Evolutionary conservation across 768 basidiomycete genomes (phyloP), one percentile per base, ranked within the genome.

Genomic region (Suillus cothurnatus): DNA sequence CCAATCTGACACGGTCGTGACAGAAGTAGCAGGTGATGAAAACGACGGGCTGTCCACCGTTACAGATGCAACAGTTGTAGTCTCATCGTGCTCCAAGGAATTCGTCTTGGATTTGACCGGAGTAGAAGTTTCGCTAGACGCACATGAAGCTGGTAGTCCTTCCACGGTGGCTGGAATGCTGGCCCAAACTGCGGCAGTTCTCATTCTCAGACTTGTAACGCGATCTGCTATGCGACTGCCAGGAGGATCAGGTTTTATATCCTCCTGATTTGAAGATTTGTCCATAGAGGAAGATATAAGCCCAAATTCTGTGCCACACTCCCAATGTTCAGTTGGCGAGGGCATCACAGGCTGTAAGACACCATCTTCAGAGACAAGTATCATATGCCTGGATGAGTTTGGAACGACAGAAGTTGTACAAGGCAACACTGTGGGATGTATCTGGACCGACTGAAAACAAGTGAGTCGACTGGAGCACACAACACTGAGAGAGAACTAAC

Each of bases 121-220:
- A 28, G 58, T 59, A 59, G 58, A 59, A 1, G 58, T 28, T 41
- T 41, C 26, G 19, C 58, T 41, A 31, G 39, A 59, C 19, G 19
- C 17, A 26, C 26, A 38, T 41, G 39, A 39, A 58, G 9, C 26
- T 41, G 58, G 19, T 31, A 28, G 12, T 59, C 38, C 58, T 7
- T 59, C 58, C 19, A 59, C 39, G 23, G 75, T 76, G 17, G 73
- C 74, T 28, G 75, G 75, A 55, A 76, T 64, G 31, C 74, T 69
- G 63, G 49, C 61, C 64, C 77, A 61, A 36, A 76, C 60, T 61
- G 65, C 66, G 45, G 73, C 72, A 7, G 65, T 77, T 60, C 74
- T 73, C 45, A 67, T 57, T 49, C 75, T 76, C 61, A 76, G 76
- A 26, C 66, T 67, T 52, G 61, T 67, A 32, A 47, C 70, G 57